Evolutionary conservation across 306 rosid genomes (phyloP), one percentile per base, ranked within the genome.

Genomic region (Castanospermum australe): DNA sequence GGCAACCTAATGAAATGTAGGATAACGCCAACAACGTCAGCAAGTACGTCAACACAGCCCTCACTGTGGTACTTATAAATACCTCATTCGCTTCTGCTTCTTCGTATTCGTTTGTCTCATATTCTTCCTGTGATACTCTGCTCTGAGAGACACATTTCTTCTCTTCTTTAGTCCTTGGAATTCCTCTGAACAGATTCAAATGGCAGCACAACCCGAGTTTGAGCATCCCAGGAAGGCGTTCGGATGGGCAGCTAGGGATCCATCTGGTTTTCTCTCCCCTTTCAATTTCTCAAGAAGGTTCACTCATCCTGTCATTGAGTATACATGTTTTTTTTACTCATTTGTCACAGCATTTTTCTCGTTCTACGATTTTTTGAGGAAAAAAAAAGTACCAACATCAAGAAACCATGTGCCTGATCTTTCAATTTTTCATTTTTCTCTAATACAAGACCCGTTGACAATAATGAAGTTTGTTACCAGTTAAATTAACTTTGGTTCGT

Each of bases 261-360:
- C 75, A 52, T 62, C 87, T 67, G 85, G 83, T 18, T 11, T 71
- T 48, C 85, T 84, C 69, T 82, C 87, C 20, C 90, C 88, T 47
- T 82, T 87, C 60, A 39, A 68, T 13, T 84, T 87, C 88, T 82
- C 80, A 2, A 51, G 86, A 84, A 81, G 88, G 90, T 87, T 30
- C 18, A 6, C 35, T 13, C 12, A 8, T 51, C 2, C 2, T 25
- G 15, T 17, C 10, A n/a, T 25, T 17, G 12, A 22, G n/a, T n/a
- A 15, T 18, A 67, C 54, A 11, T 5, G 8, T 10, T 59, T 15
- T 5, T 28, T 15, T 5, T 28, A 28, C 32, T 28, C 3, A 28
- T 28, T 28, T 28, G 32, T 28, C 3, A 28, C 52, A 13, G 38
- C 17, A 11, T 11, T 14, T 60, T 69, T 1, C 7, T 25, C 8